Evolutionary conservation across 2,329 filamentous ascomycete genomes (phyloP).

Genomic region (Aspergillus ochraceus): DNA sequence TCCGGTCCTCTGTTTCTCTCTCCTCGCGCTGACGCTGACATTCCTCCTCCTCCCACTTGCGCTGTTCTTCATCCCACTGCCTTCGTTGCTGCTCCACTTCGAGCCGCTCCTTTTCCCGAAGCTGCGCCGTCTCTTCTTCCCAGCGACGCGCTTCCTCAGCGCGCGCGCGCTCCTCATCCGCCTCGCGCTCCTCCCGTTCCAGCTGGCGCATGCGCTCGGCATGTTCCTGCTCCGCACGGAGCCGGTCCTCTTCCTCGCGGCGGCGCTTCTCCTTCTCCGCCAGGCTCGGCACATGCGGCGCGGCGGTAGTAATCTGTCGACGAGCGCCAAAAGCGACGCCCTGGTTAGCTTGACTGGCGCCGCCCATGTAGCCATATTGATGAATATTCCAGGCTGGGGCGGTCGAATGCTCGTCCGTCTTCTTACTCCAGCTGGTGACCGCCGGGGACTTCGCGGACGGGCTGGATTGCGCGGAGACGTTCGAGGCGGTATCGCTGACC

Average conservation of each 20-base stretch:
- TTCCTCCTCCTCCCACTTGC: constrained; percentile 74
- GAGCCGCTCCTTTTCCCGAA: constrained; percentile 53
- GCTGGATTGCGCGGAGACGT: constrained; percentile 55
- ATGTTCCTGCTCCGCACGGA: constrained; percentile 53
- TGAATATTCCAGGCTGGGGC: constrained; percentile 96
- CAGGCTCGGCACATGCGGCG: constrained; percentile 74
- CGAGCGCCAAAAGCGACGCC: constrained; percentile 89
- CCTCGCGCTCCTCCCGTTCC: constrained; percentile 55
- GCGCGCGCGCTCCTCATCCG: constrained; percentile 48
- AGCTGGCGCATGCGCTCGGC: constrained; percentile 49
- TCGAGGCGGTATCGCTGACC: constrained; percentile 53
- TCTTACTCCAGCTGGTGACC: constrained; percentile 89
- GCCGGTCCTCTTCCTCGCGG: constrained; percentile 58
- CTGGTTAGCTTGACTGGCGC: constrained; percentile 91
- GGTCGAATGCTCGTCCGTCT: constrained; percentile 74
- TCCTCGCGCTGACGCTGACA: constrained; percentile 71
- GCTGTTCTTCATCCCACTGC: constrained; percentile 55
- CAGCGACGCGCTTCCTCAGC: constrained; percentile 48
- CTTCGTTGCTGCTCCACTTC: constrained; percentile 49
- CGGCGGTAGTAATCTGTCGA: constrained; percentile 84
- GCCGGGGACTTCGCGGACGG: constrained; percentile 59
- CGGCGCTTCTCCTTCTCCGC: constrained; percentile 78
- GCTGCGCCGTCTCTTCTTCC: constrained; percentile 46
- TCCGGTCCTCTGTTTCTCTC: constrained; percentile 65
- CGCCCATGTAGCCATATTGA: constrained; percentile 98